Conservation (phyloP, 164 flowering plant species). For the Tinospora cordifolia region DNA sequence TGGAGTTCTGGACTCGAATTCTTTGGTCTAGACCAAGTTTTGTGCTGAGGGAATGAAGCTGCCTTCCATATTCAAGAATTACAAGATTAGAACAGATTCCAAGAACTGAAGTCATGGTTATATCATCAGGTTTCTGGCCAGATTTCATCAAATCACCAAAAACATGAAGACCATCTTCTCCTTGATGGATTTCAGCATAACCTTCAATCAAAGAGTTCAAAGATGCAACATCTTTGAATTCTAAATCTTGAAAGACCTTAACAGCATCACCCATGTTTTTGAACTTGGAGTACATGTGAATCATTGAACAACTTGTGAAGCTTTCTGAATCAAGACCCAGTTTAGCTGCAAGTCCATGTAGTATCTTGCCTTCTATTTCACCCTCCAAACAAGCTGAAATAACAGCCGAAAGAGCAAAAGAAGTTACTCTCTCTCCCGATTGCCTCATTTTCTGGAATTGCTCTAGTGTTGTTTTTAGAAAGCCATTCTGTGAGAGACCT, state of each 20-base stretch:
- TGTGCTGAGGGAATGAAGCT: slow-evolving; percentile 10
- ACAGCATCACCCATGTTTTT: slow-evolving; percentile 17
- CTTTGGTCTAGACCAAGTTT: slow-evolving; percentile 14
- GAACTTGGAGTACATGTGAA: slow-evolving; percentile 17
- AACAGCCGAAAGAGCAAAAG: slow-evolving; percentile 15
- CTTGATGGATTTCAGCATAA: slow-evolving; percentile 12
- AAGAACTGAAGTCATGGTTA: slow-evolving; percentile 14
- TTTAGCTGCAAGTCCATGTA: slow-evolving; percentile 20
- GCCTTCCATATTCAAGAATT: slow-evolving; percentile 21
- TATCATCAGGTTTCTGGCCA: slow-evolving; percentile 18
- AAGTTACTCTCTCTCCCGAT: slow-evolving; percentile 8
- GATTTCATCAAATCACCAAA: slow-evolving; percentile 14
- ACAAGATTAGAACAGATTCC: slow-evolving; percentile 19
- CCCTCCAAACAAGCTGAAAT: slow-evolving; percentile 15
- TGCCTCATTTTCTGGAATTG: slow-evolving; percentile 17
- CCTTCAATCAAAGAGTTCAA: slow-evolving; percentile 27
- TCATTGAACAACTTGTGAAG: slow-evolving; percentile 18
- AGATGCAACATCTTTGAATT: slow-evolving; percentile 18
- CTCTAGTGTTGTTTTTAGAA: slow-evolving; percentile 10
- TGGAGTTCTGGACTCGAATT: slow-evolving; percentile 14
- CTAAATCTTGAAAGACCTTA: slow-evolving; percentile 11
- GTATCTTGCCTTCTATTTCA: slow-evolving; percentile 8
- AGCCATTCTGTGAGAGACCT: slow-evolving; percentile 19
- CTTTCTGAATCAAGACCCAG: slow-evolving; percentile 14
- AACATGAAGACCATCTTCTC: slow-evolving; percentile 17